Base-by-base conservation (phyloP, 306 rosid species). In the Purshia tridentata region DNA sequence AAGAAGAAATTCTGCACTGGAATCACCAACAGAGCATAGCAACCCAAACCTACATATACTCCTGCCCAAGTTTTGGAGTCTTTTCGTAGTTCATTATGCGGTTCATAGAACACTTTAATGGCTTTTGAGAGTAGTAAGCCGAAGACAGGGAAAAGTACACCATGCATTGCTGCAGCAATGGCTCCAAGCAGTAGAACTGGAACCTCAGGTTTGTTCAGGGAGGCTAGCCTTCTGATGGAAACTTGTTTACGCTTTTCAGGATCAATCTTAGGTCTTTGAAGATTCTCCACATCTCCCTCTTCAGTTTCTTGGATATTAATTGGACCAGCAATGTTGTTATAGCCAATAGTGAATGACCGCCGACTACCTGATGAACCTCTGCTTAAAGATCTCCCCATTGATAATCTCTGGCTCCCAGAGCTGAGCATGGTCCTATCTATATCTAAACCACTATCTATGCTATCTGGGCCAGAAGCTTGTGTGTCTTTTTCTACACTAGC, bases 51-150 rank as follows among this genome's bases (percentile, higher is more conserved):
- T 4, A 85, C 67, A 72, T 59, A 94, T 52, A 88, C 72, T 76
- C 83, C 69, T 45, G 90, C 83, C 97, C 98, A 89, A 13, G 73
- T 82, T 56, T 37, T 82, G 18, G 97, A 84, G 54, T 94, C 95
- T 69, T 83, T 83, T 48, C 45, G 46, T 40, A 89, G 87, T 76
- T 84, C 55, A 9, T 53, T 71, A 46, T 88, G 89, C 45, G 89
- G 84, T 78, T 94, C 80, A 53, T 16, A 94, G 74, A 91, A 91
- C 88, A 78, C 80, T 23, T 3, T 19, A 53, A 89, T 89, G 74
- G 86, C 84, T 71, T 89, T 84, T 23, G 98, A 88, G 19, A 94
- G 87, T 76, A 94, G 70, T 41, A 91, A 76, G 58, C 94, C 91
- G 66, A 94, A 91, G n/a, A 81, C 1, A 6, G 97, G 98, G 73